Percentiles rank a stretch among this genome's conserved stretches.
These are phyloP conservation scores for Solanum aculeatissimum DNA, from an alignment of 305 asterid species.

Conservation along the genomic window DNA sequence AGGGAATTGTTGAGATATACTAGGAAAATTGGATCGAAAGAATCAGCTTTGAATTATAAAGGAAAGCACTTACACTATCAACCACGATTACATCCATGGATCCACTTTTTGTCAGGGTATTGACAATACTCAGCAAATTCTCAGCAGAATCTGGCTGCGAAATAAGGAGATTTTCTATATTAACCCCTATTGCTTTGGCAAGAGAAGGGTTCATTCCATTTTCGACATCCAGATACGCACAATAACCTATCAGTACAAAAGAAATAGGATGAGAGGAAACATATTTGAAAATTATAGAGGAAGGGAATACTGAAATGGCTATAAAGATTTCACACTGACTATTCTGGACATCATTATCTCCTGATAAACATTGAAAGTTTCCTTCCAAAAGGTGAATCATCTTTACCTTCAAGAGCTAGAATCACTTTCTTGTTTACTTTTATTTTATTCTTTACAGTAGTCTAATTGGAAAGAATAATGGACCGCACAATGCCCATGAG, in stretches of 20 bases:
- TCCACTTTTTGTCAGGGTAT: conserved; percentile 88
- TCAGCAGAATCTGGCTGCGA: conserved; percentile 97
- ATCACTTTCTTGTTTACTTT: neutral
- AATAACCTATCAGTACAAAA: conserved; percentile 46
- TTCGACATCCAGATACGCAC: conserved; percentile 97
- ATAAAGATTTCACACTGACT: neutral
- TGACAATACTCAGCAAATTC: conserved; percentile 77
- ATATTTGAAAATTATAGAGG: neutral
- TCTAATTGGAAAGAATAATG: neutral
- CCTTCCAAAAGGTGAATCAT: neutral
- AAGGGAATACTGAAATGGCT: neutral
- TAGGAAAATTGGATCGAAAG: neutral
- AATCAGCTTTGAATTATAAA: neutral
- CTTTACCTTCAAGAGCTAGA: neutral
- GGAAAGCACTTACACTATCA: conserved; percentile 66
- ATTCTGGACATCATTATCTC: neutral
- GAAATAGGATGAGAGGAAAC: neutral
- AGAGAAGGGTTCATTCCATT: conserved; percentile 73
- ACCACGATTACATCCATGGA: conserved; percentile 79
- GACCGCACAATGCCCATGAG: neutral
- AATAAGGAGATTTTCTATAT: conserved; percentile 69
- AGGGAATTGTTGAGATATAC: neutral
- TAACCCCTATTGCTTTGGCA: conserved; percentile 78
- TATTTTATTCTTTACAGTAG: neutral
- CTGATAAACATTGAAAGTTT: neutral